Percentiles rank a stretch among this genome's conserved stretches.
Conservation (phyloP, 257 asterid species). For the Solanum sejunctum region DNA sequence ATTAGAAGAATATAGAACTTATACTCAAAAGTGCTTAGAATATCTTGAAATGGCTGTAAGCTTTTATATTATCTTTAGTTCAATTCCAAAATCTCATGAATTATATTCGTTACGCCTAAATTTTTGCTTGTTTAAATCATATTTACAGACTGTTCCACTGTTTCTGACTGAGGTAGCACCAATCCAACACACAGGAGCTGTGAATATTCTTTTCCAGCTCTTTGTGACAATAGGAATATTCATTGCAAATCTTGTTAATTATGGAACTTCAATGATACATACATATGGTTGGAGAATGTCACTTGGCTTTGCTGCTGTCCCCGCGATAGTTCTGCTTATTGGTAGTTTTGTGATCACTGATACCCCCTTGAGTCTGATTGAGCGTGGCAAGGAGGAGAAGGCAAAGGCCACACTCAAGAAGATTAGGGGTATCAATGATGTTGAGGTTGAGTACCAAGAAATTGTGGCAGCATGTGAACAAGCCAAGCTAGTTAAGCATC, state of each 20-base stretch:
- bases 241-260: constrained; percentile 19
- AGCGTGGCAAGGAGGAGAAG: constrained; percentile 13
- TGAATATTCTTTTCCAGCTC: constrained; percentile 24
- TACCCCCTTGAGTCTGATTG: constrained; percentile 23
- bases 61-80: not conserved
- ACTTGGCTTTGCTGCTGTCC: constrained; percentile 20
- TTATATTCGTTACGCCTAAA: too few species aligned
- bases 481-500: constrained; percentile 2
- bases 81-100: too few species aligned
- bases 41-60: not conserved
- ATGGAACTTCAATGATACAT: constrained; percentile 4
- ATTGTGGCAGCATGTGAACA: constrained; percentile 2
- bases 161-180: constrained; percentile 35
- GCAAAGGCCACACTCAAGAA: constrained; percentile 4
- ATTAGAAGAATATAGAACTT: not conserved
- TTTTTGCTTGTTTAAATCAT: too few species aligned
- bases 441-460: constrained; percentile 15
- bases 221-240: constrained; percentile 16
- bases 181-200: constrained; percentile 26
- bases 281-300: constrained; percentile 26
- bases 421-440: constrained; percentile 18
- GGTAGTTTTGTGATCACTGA: constrained; percentile 22
- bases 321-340: constrained; percentile 7
- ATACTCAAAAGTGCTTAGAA: not conserved
- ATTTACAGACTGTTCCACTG: constrained; percentile 24